Evolutionary conservation across 2,329 filamentous ascomycete species (phyloP).

Genomic region (Penicillium sp.): DNA sequence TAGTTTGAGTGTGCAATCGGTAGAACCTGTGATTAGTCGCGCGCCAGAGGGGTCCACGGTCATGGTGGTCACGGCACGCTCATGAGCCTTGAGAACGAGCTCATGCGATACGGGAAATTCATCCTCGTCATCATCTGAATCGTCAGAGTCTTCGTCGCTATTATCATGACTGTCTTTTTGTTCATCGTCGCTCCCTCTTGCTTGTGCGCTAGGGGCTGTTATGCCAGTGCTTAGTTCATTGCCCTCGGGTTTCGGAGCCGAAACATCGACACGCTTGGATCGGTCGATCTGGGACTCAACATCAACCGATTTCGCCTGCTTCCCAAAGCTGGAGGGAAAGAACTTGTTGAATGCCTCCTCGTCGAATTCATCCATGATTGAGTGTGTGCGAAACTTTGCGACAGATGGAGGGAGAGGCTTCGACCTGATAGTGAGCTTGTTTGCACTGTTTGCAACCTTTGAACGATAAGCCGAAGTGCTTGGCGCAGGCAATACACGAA

Average conservation of each 20-base stretch:
- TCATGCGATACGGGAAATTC: constrained; percentile 93
- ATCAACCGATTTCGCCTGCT: constrained; percentile 70
- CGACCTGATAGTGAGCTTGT: constrained; percentile 23
- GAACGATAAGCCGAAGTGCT: not conserved
- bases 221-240: constrained; percentile 23
- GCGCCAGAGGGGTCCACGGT: constrained; percentile 82
- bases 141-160: constrained; percentile 48
- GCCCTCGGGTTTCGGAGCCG: constrained; percentile 31
- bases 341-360: constrained; percentile 55
- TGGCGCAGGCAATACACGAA: not conserved
- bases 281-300: constrained; percentile 77
- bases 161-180: constrained; percentile 41
- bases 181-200: constrained; percentile 28
- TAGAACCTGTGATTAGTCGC: constrained; percentile 83
- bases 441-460: constrained; percentile 27
- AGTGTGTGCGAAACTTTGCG: constrained; percentile 4
- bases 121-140: constrained; percentile 68
- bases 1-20: constrained; percentile 85
- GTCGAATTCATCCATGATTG: constrained; percentile 45
- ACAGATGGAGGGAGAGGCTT: constrained; percentile 10
- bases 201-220: constrained; percentile 23
- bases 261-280: constrained; percentile 61
- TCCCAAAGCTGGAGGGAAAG: constrained; percentile 81
- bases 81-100: constrained; percentile 87
- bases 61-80: constrained; percentile 78